Conservation (phyloP, 768 basidiomycete genomes). For the Suillus americanus region DNA sequence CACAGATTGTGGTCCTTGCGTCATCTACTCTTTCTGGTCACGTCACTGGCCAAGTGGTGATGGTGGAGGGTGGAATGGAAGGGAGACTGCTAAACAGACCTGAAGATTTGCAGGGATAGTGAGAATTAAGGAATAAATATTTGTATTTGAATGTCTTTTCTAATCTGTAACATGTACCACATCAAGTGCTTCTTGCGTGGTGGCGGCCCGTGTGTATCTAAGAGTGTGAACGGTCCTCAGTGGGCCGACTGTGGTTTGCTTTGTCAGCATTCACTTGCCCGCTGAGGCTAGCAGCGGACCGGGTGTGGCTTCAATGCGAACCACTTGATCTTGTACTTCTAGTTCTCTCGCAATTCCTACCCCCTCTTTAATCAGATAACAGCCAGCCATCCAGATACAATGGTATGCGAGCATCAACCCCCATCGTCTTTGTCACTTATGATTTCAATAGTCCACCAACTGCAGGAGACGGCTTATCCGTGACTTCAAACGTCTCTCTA, state of each 20-base stretch:
- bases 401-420: slow-evolving; percentile 3
- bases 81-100: slow-evolving; percentile 51
- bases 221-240: no score
- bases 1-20: slow-evolving; percentile 60
- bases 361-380: no score
- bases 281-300: not conserved
- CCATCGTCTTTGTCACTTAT: not conserved
- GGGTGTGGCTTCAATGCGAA: not conserved
- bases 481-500: slow-evolving; percentile 94
- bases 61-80: slow-evolving; percentile 81
- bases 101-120: slow-evolving; percentile 30
- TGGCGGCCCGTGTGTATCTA: no score
- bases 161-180: not conserved
- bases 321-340: slow-evolving; percentile 16
- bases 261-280: not conserved
- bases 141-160: not conserved
- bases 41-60: slow-evolving; percentile 66
- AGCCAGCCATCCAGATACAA: not conserved
- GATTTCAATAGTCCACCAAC: slow-evolving; percentile 72
- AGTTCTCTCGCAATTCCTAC: not conserved
- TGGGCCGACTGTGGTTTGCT: not conserved
- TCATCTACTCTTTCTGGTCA: slow-evolving; percentile 66
- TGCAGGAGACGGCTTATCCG: slow-evolving; percentile 95
- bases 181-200: not conserved
- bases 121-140: not conserved